Percentiles rank a stretch among this genome's conserved stretches.
phyloP scores from a whole-genome alignment of 805 yeast genomes.

The Teunomyces funiuensis region DNA sequence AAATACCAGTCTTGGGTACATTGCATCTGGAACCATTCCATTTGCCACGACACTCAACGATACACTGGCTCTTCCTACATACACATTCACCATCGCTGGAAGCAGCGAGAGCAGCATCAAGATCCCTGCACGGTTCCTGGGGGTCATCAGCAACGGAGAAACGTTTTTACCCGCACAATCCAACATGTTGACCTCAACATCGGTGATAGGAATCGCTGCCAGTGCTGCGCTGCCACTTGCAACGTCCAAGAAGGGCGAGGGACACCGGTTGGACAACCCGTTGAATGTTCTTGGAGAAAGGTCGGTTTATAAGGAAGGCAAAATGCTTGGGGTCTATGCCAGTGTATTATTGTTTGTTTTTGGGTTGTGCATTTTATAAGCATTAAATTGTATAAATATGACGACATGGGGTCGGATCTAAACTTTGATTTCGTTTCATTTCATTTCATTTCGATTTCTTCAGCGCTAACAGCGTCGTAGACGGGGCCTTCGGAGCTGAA shows the following conservation, averaged over 20 bases:
- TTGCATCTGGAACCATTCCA: conserved; percentile 49
- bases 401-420: neutral
- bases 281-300: no score
- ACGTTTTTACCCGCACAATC: conserved; percentile 25
- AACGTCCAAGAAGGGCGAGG: conserved; percentile 10
- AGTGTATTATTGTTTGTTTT: neutral
- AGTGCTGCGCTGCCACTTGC: conserved; percentile 19
- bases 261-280: neutral
- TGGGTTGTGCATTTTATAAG: conserved; percentile 2
- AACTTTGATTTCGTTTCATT: no score
- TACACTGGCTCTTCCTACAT: conserved; percentile 7
- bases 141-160: conserved; percentile 25
- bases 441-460: conserved; percentile 5
- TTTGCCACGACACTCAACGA: conserved; percentile 42
- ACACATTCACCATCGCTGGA: conserved; percentile 22
- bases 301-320: neutral
- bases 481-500: conserved; percentile 20
- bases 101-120: conserved; percentile 13
- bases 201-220: conserved; percentile 10
- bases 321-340: neutral
- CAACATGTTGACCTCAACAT: neutral
- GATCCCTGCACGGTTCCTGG: conserved; percentile 29
- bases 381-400: neutral
- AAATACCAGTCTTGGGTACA: conserved; percentile 16
- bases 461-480: conserved; percentile 4